Base-by-base conservation (phyloP, 2,329 filamentous ascomycete genomes). In the Ophiostoma fasciatum region DNA sequence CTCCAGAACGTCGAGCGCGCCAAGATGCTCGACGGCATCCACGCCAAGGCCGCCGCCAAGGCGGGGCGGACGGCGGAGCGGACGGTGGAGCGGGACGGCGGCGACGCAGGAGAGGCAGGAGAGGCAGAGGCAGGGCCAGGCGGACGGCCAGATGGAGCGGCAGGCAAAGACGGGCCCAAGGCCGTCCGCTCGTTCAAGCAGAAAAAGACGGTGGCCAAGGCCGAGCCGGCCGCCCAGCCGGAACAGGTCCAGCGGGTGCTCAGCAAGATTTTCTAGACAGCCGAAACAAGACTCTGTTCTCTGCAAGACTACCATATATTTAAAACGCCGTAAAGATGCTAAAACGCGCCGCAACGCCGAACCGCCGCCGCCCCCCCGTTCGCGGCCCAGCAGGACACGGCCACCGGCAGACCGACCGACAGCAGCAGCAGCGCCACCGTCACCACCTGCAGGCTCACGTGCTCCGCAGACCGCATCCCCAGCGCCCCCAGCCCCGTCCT, bases 11-110 rank as follows among this genome's bases (percentile, higher is more conserved):
- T 90, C 39, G 82, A 90, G 63, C 72, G 66, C 51, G 78, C 74
- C 34, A 88, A 87, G 71, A 79, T 84, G 67, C 53, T 83, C 45
- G 75, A 82, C 34, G 75, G 75, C 9, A 85, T 87, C 56, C 72
- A 76, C 51, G 63, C 62, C 38, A 77, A 75, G 52, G 65, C 60
- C 46, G 64, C 63, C 35, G 63, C 56, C 29, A 66, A 61, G 56
- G 58, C 50, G 45, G 54, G 45, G 44, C 56, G 38, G 47, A 40
- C 14, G 45, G 31, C 9, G 20, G 42, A 36, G 22, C 40, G 27
- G 28, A 45, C 27, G n/a, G 48, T 42, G 20, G 49, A 40, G 9
- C 43, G 42, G 38, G 37, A 38, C 31, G 27, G 46, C 18, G 18
- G 39, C 14, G 8, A 14, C 19, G 15, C 47, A 45, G 28, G 38